Base-by-base conservation (phyloP, 768 basidiomycete genomes). In the Mycena floridula region DNA sequence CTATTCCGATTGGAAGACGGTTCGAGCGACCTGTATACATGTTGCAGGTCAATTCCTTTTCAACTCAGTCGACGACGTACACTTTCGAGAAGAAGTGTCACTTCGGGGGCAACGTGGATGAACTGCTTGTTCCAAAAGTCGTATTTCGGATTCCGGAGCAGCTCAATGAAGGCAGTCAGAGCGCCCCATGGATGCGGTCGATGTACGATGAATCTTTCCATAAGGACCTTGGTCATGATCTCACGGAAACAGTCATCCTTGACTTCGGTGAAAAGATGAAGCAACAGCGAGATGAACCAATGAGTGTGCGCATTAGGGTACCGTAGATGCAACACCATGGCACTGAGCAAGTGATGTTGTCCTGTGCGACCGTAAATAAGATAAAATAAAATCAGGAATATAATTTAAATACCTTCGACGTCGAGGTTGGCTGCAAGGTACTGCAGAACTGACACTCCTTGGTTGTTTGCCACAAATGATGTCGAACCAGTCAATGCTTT, bases 241-340 rank as follows among this genome's bases (percentile, higher is more conserved):
- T 93, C 89, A 55, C 79, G 74, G 71, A 88, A 84, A 36, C 75
- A 77, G 45, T 87, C 86, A 48, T 81, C 79, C 56, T 81, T 79
- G 49, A 87, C 76, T 58, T 92, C 87, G 40, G 72, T 57, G 69
- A 97, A 98, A 36, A 95, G 77, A 60, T 92, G 80, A 42, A 98
- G 77, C 43, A 97, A 70, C 51, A 97, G 75, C 37, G 84, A 87
- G 61, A 86, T 89, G 75, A 95, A 98, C 92, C 94, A 99, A 63
- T 91, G 87, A 40, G 95, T 99, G 73, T 99, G 96, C 8, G 94
- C 89, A 57, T 94, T 96, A 25, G 96, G 95, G 74, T 95, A 98
- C 56, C 96, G 89, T 51, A 99, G 72, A 61, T 98, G 95, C 54
- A 93, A 78, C 36, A 91, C 87, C 62, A 95, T 84, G n/a, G 94